Base-by-base conservation (phyloP, 805 yeast species). In the Sugiyamaella lignohabitans region DNA sequence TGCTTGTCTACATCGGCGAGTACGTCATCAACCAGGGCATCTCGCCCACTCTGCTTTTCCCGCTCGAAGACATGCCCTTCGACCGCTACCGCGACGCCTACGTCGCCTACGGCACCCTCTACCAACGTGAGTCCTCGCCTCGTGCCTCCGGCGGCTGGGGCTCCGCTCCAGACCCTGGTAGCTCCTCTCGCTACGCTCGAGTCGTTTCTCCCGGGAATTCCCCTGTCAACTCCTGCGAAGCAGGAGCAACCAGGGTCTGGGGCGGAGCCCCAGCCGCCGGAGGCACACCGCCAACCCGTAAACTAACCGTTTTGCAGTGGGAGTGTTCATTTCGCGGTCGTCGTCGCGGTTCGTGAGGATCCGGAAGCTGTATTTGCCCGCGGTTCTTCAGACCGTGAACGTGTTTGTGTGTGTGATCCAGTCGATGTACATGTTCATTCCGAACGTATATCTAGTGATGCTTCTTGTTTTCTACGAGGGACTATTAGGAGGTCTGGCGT, bases 21-120 rank as follows among this genome's bases (percentile, higher is more conserved):
- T 91, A 91, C 60, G 70, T 82, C 19, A 91, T 91, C 50, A 91
- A 91, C 61, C 98, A 91, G 63, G 96, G 96, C 0, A 75, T 91
- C 1, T 74, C 95, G 0, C 97, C 98, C 1, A 89, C 97, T 0
- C 67, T 91, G 38, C 67, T 91, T 5, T 91, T 84, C 58, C 89
- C 91, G 0, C 57, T 87, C 3, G 76, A 79, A 1, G 72, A 76
- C 20, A 72, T 83, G 61, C 95, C 95, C 2, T 85, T 88, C 58
- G 59, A 66, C 1, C 67, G 75, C 17, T 87, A 76, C 61, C 73
- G 97, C 52, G 98, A 91, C 57, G 83, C 86, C 2, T 91, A 91
- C 62, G 98, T 91, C 11, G 79, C 87, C 0, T 91, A 91, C 60
- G 94, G 96, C 5, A 82, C 95, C 2, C 63, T 89, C 3, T 91